Conservation (phyloP, 148 eudicot genomes). For the Chenopodium suecicum region DNA sequence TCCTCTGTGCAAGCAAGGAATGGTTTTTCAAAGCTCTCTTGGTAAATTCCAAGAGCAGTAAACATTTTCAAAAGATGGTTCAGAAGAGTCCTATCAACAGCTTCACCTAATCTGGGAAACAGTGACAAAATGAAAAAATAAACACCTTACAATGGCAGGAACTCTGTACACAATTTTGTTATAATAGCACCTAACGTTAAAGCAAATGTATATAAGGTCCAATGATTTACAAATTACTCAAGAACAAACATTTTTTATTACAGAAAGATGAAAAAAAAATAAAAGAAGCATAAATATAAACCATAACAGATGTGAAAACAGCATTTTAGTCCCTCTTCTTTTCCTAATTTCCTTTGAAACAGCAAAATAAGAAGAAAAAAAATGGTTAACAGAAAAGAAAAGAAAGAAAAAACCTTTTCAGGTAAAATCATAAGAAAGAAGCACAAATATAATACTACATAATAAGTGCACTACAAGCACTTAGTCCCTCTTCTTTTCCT, state of each 20-base stretch:
- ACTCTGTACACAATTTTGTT: neutral
- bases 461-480: too few species aligned
- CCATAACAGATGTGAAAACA: neutral
- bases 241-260: neutral
- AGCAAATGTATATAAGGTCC: neutral
- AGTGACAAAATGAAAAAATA: conserved; percentile 9
- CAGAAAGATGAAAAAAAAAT: neutral
- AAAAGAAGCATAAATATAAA: neutral
- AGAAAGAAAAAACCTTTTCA: too few species aligned
- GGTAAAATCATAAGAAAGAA: too few species aligned
- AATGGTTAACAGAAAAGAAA: too few species aligned
- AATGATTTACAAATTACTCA: neutral
- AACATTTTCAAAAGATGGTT: conserved; percentile 98
- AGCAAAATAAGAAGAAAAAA: neutral
- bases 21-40: conserved; percentile 91
- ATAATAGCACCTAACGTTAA: neutral
- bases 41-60: conserved; percentile 81
- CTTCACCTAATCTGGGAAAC: conserved; percentile 79
- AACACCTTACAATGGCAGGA: neutral
- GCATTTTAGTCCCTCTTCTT: neutral
- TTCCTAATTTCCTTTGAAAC: neutral
- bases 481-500: too few species aligned
- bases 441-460: too few species aligned
- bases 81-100: conserved; percentile 93
- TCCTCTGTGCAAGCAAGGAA: conserved; percentile 84